Base-by-base conservation (phyloP, 2,329 filamentous ascomycete genomes). In the Aspergillus candidus region DNA sequence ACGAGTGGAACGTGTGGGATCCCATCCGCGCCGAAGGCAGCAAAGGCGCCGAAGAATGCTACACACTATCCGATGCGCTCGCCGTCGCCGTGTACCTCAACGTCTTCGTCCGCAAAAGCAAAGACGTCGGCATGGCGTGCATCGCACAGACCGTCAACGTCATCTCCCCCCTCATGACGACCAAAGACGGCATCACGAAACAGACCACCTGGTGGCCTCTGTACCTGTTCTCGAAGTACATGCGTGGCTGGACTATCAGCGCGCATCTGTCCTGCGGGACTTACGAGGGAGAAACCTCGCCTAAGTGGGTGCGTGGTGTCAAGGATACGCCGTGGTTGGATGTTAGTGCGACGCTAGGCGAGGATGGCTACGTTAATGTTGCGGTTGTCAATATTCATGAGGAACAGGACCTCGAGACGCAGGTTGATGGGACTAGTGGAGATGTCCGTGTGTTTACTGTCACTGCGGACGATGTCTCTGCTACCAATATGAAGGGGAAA, bases 1-100 rank as follows among this genome's bases (percentile, higher is more conserved):
- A 90, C 60, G 85, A 89, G 65, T 89, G 86, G 86, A 90, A 89
- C 61, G 84, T 89, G 7, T 90, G 85, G 85, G 84, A 88, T 55
- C 83, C 84, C 0, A 72, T 75, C 41, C 78, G 84, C 7, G 84
- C 85, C 0, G 83, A 83, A 0, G 86, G 86, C 12, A 80, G 84
- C 55, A 63, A 77, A 48, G 86, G 86, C 12, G 86, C 82, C 5
- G 85, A 89, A 65, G 84, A 89, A 60, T 70, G 66, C 55, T 87
- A 89, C 68, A 88, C 82, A 0, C 75, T 89, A 6, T 86, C 82
- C 0, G 85, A 89, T 53, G 84, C 83, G 1, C 72, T 89, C 12
- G 85, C 84, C n/a, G 84, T 89, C 0, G 78, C 77, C 3, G 75
- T 85, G 14, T 89, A 83, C 78, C 72, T 89, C 42, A 89, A 89